Conservation (phyloP, 495 filamentous ascomycete species). For the Aspergillus campestris region DNA sequence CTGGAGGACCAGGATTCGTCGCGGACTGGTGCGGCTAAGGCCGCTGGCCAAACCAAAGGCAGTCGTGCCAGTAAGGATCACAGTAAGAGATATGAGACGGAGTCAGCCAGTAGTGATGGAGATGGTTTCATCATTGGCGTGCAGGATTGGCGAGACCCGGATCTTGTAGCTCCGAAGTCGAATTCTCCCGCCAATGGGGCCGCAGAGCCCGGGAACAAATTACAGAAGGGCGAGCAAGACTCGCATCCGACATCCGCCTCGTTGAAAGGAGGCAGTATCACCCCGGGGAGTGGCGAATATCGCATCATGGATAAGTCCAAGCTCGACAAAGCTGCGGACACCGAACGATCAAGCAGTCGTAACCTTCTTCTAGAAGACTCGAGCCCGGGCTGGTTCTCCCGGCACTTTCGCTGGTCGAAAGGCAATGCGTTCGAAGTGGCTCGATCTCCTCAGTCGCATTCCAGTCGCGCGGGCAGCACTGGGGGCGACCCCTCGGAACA, state of each 20-base stretch:
- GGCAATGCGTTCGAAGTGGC: slow-evolving; percentile 4
- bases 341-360: too few species aligned
- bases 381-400: slow-evolving; percentile 29
- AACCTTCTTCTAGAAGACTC: too few species aligned
- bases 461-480: too few species aligned
- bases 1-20: slow-evolving; percentile 50
- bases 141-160: slow-evolving; percentile 87
- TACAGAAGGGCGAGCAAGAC: slow-evolving; percentile 16
- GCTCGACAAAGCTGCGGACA: slow-evolving; percentile 12
- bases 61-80: slow-evolving; percentile 1
- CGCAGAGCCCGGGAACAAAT: slow-evolving; percentile 12
- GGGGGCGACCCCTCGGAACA: too few species aligned
- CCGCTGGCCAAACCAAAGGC: background rate
- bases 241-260: slow-evolving; percentile 29
- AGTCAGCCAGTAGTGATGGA: slow-evolving; percentile 22
- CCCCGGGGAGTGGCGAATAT: slow-evolving; percentile 74
- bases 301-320: slow-evolving; percentile 26
- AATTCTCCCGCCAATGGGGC: slow-evolving; percentile 19
- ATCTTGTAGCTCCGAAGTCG: slow-evolving; percentile 47
- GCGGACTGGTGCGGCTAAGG: background rate
- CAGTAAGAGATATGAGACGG: slow-evolving; percentile 16
- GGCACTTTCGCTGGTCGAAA: slow-evolving; percentile 27
- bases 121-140: slow-evolving; percentile 87
- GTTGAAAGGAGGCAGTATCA: slow-evolving; percentile 61
- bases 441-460: slow-evolving; percentile 8